Percentiles rank a stretch among this genome's conserved stretches.
phyloP scores from a whole-genome alignment of 2,329 filamentous ascomycete genomes.

The Aschersonia sp. region DNA sequence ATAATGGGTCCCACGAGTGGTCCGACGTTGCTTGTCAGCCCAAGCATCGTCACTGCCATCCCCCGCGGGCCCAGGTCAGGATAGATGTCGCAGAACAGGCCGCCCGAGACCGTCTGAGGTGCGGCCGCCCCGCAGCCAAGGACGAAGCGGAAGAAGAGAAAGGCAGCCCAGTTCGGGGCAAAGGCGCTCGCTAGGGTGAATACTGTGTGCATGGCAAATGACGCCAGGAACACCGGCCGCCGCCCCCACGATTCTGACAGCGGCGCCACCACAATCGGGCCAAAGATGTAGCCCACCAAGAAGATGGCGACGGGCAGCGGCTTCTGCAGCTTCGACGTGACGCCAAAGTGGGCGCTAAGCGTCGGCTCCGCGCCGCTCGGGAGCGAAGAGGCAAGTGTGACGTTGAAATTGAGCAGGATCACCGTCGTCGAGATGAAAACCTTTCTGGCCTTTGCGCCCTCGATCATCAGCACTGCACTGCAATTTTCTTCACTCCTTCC shows the following conservation, averaged over 20 bases:
- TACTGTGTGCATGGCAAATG: constrained; percentile 27
- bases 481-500: neutral
- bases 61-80: constrained; percentile 15
- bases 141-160: constrained; percentile 28
- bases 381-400: constrained; percentile 5
- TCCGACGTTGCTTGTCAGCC: constrained; percentile 7
- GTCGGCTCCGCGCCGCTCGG: constrained; percentile 3
- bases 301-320: constrained; percentile 4
- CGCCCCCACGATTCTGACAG: constrained; percentile 25
- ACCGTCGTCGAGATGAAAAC: neutral
- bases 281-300: constrained; percentile 12
- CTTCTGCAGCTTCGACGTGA: constrained; percentile 3
- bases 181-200: constrained; percentile 26
- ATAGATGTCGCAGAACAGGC: constrained; percentile 30
- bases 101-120: constrained; percentile 26
- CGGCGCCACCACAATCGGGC: constrained; percentile 24
- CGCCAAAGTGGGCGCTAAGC: constrained; percentile 3
- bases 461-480: neutral
- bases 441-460: neutral
- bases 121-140: constrained; percentile 23
- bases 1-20: constrained; percentile 3
- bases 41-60: constrained; percentile 20
- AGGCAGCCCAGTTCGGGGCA: constrained; percentile 23
- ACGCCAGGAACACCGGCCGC: constrained; percentile 26
- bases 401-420: constrained; percentile 4